phyloP scores from a whole-genome alignment of 78 protist genomes.

The Dictyostelium discoideum region DNA sequence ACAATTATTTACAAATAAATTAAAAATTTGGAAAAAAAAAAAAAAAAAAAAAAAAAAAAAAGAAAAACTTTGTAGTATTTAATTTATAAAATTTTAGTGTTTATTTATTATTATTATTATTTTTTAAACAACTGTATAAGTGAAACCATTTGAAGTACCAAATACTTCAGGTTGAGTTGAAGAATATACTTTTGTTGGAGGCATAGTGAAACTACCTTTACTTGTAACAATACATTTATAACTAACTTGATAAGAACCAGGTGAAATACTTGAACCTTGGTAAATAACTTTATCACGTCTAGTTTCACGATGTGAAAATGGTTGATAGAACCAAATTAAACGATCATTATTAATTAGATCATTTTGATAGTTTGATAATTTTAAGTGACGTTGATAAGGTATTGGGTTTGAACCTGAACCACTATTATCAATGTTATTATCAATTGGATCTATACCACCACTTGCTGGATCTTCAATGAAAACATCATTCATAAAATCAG shows the following conservation, averaged over 20 bases:
- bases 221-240: conserved; percentile 48
- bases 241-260: conserved; percentile 55
- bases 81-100: not conserved
- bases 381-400: not conserved
- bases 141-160: conserved; percentile 35
- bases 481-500: conserved; percentile 44
- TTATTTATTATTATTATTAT: not conserved
- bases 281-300: conserved; percentile 30
- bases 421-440: conserved; percentile 40
- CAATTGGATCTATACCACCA: conserved; percentile 61
- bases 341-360: not conserved
- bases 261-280: conserved; percentile 25
- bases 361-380: not conserved
- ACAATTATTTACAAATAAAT: too few relatives aligned
- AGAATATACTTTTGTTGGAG: conserved; percentile 62
- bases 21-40: too few relatives aligned
- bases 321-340: conserved; percentile 32
- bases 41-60: too few relatives aligned
- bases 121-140: not conserved
- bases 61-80: too few relatives aligned
- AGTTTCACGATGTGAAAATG: conserved; percentile 56
- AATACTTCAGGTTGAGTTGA: conserved; percentile 72
- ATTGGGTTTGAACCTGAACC: not conserved
- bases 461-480: conserved; percentile 31
- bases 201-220: conserved; percentile 46